Evolutionary conservation across 345 rosid species (phyloP), one percentile per base, ranked within the genome.

Genomic region (Eucalyptus regnans): DNA sequence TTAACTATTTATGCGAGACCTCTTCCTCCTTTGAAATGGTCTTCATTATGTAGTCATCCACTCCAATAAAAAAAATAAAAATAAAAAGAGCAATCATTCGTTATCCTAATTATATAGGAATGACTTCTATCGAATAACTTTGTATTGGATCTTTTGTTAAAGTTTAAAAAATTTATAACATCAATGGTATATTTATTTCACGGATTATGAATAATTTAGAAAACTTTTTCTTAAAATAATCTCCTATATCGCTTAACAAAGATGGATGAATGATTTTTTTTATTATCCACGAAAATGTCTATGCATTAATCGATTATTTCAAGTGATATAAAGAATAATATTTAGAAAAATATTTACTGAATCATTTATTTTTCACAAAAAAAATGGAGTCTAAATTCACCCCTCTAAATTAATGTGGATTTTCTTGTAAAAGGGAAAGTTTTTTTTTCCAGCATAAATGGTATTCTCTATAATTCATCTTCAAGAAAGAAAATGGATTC

Each of bases 301-400:
- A 29, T 29, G 8, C 8, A 29, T 29, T 29, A 29, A 29, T 62
- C 2, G 13, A 15, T 15, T 66, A n/a, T n/a, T n/a, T 66, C 37
- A n/a, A n/a, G 1, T 0, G 3, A 66, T 15, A 4, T 7, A n/a
- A 66, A 16, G 0, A 7, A n/a, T n/a, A 29, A 15, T 15, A 7
- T n/a, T n/a, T n/a, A n/a, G 2, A 0, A n/a, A 66, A n/a, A 5
- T 16, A 52, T 52, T 17, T 13, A 29, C 1, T 4, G 0, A 13
- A 12, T 62, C 3, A 29, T 62, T 62, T 14, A 29, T 62, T 62
- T 12, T 29, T 62, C 5, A 12, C 1, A 0, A 13, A 62, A 62
- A 0, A 29, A 62, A 62, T 7, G 1, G 0, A 29, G 0, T 13
- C 2, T 13, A n/a, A 62, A 29, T 66, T 66, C 22, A 66, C 37